Evolutionary conservation across 441 rosid genomes (phyloP).

Genomic region (Croton setiger): DNA sequence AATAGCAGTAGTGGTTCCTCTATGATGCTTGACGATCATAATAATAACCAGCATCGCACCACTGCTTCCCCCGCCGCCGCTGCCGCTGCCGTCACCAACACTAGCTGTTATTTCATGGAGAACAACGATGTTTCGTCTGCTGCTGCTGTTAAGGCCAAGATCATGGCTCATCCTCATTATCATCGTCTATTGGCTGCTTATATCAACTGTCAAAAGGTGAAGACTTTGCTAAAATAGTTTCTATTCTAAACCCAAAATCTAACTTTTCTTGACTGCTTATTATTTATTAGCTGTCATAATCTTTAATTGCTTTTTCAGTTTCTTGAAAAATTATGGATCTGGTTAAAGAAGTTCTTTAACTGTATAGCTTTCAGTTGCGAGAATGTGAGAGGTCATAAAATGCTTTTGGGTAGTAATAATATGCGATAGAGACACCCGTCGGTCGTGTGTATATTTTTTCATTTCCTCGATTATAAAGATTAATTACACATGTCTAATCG

Average conservation of each 20-base stretch:
- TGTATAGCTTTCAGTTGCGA: constrained; percentile 6
- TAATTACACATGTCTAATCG: neutral
- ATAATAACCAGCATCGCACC: neutral
- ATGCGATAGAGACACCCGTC: constrained; percentile 31
- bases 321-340: constrained; percentile 14
- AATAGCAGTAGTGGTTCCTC: constrained; percentile 27
- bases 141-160: constrained; percentile 65
- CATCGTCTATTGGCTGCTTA: constrained; percentile 84
- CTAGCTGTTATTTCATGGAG: constrained; percentile 55
- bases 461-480: neutral
- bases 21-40: constrained; percentile 39
- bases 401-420: constrained; percentile 4
- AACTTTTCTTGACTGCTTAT: no score
- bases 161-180: constrained; percentile 96
- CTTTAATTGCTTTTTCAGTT: neutral
- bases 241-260: neutral
- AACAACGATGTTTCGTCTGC: constrained; percentile 23
- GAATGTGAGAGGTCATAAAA: constrained; percentile 30
- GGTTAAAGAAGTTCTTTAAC: neutral
- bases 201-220: constrained; percentile 91
- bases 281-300: neutral
- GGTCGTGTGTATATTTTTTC: neutral
- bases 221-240: neutral
- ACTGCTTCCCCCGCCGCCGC: neutral
- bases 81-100: constrained; percentile 10